Percentiles rank a stretch among this genome's conserved stretches.
These are phyloP conservation scores for Blastobotrys ciferrii DNA, from an alignment of 1,139 yeast species.

Conservation along the genomic window DNA sequence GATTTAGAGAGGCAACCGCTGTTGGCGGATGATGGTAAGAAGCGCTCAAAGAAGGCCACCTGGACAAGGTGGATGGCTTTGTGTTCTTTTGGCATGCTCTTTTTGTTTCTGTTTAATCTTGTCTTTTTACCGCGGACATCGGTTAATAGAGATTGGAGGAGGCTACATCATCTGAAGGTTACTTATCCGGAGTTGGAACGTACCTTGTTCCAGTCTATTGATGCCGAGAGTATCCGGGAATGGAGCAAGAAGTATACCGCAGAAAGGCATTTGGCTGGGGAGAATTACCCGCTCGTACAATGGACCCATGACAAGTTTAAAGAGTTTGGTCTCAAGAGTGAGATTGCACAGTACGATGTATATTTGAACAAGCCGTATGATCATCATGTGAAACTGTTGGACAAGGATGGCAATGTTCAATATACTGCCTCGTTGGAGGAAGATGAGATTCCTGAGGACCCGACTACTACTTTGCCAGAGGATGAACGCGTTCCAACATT, in stretches of 20 bases:
- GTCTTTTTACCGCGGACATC: slow-evolving; percentile 87
- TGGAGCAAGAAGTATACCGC: slow-evolving; percentile 47
- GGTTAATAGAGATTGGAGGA: slow-evolving; percentile 73
- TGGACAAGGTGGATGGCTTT: slow-evolving; percentile 12
- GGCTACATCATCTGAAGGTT: slow-evolving; percentile 50
- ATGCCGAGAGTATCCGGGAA: slow-evolving; percentile 29
- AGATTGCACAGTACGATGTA: slow-evolving; percentile 57
- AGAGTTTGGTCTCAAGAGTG: slow-evolving; percentile 56
- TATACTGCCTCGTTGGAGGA: slow-evolving; percentile 69
- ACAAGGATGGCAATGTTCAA: slow-evolving; percentile 38
- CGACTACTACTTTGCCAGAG: slow-evolving; percentile 54
- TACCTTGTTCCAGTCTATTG: slow-evolving; percentile 30
- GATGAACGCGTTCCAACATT: slow-evolving; percentile 53
- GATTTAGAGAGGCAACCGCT: slow-evolving; percentile 12
- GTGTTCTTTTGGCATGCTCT: slow-evolving; percentile 51
- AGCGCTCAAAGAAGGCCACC: slow-evolving; percentile 1
- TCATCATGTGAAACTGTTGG: slow-evolving; percentile 48
- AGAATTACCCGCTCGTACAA: slow-evolving; percentile 58
- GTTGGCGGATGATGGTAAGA: not conserved
- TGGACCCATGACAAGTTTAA: slow-evolving; percentile 63
- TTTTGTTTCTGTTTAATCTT: slow-evolving; percentile 57
- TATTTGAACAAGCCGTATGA: slow-evolving; percentile 62
- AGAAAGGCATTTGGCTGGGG: slow-evolving; percentile 72
- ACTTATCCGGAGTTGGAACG: slow-evolving; percentile 36
- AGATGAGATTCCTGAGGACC: slow-evolving; percentile 69